Evolutionary conservation across 345 rosid species (phyloP).

Genomic region (Moricandia arvensis): DNA sequence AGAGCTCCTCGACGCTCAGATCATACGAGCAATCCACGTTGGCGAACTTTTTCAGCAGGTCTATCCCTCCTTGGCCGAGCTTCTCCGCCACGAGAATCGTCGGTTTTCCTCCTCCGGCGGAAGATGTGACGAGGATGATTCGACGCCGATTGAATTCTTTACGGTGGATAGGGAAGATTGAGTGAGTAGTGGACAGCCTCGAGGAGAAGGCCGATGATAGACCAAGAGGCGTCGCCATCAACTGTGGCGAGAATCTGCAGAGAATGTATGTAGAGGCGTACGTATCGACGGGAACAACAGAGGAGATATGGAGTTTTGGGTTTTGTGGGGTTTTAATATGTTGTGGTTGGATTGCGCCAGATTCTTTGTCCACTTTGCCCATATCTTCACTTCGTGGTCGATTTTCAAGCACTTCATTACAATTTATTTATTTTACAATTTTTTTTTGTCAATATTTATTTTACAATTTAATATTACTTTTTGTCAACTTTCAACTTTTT

Average conservation of each 20-base stretch:
- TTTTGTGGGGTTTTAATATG: constrained; percentile 34
- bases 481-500: too few species aligned
- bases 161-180: constrained; percentile 32
- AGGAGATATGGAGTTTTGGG: constrained; percentile 18
- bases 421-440: too few species aligned
- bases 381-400: constrained; percentile 22
- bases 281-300: constrained; percentile 18
- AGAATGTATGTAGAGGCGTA: constrained; percentile 32
- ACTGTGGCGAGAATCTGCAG: background rate
- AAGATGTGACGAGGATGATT: constrained; percentile 34
- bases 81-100: constrained; percentile 56
- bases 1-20: constrained; percentile 51
- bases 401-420: background rate
- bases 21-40: constrained; percentile 58
- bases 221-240: constrained; percentile 33
- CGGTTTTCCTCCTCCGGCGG: constrained; percentile 44
- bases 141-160: background rate
- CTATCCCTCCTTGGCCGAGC: constrained; percentile 48
- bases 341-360: constrained; percentile 19
- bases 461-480: too few species aligned
- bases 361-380: constrained; percentile 9
- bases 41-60: constrained; percentile 41
- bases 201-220: constrained; percentile 40
- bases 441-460: too few species aligned
- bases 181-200: constrained; percentile 30